These are phyloP conservation scores for Rhytidiadelphus loreus DNA, from an alignment of 225 moss, liverwort and hornwort genomes.

Conservation along the genomic window DNA sequence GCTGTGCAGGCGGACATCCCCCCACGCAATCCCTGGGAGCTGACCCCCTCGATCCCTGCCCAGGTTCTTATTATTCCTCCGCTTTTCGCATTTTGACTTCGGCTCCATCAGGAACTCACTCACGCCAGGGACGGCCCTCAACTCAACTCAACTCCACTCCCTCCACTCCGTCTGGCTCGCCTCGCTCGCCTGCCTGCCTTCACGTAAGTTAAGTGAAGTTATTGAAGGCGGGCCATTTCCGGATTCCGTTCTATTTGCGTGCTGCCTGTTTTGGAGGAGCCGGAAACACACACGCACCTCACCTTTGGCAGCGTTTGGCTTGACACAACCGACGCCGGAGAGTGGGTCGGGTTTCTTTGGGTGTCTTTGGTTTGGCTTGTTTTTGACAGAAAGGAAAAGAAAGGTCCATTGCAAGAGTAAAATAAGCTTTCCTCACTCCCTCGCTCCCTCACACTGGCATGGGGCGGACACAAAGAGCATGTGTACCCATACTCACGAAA, in stretches of 20 bases:
- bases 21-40: slow-evolving; percentile 5
- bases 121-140: too few relatives aligned
- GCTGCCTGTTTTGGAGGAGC: background rate
- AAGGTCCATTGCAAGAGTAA: background rate
- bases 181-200: too few relatives aligned
- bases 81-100: slow-evolving; percentile 14
- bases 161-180: too few relatives aligned
- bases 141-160: too few relatives aligned
- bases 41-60: background rate
- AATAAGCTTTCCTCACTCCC: background rate
- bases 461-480: background rate
- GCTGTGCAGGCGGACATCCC: slow-evolving; percentile 4
- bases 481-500: background rate
- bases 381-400: background rate
- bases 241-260: background rate
- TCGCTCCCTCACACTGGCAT: background rate
- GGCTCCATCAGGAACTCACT: too few relatives aligned
- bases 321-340: background rate
- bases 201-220: too few relatives aligned
- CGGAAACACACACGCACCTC: background rate
- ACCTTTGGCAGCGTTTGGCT: background rate
- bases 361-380: too few relatives aligned
- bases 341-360: background rate
- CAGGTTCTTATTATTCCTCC: slow-evolving; percentile 1
- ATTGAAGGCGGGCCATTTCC: background rate